Evolutionary conservation across 2,329 filamentous ascomycete genomes (phyloP).

Genomic region (Corniculantispora saksenae): DNA sequence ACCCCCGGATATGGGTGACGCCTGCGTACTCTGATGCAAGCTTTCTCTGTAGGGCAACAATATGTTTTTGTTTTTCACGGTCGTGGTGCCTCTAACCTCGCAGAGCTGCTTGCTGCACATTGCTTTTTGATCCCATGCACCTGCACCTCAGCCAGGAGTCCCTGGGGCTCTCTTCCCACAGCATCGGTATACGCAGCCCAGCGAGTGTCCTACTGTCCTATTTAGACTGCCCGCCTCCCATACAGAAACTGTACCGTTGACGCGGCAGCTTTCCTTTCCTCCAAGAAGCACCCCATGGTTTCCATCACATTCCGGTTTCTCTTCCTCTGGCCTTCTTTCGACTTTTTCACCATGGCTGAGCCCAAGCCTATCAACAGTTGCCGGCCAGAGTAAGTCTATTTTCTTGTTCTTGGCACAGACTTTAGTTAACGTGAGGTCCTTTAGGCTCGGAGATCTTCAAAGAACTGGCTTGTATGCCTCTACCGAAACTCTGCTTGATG

Average conservation of each 20-base stretch:
- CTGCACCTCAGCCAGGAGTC: not conserved
- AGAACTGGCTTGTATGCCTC: not conserved
- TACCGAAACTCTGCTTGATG: not conserved
- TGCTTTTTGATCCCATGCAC: conserved; percentile 1
- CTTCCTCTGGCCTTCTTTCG: not conserved
- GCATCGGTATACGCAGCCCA: not conserved
- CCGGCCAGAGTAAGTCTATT: not conserved
- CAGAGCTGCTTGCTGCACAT: not conserved
- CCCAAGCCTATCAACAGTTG: not conserved
- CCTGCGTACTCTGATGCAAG: too few species aligned
- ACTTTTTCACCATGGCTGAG: not conserved
- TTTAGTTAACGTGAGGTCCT: not conserved
- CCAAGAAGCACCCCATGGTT: not conserved
- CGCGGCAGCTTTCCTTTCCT: not conserved
- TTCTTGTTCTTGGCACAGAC: too few species aligned
- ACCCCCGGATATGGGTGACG: not conserved
- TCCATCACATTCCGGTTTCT: not conserved
- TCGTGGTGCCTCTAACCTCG: not conserved
- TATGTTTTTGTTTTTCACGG: too few species aligned
- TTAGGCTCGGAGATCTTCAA: not conserved
- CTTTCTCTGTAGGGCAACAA: too few species aligned
- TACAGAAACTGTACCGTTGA: not conserved
- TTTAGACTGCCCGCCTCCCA: not conserved
- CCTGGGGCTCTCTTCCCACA: not conserved
- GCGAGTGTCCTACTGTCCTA: not conserved